Percentiles rank a stretch among this genome's conserved stretches.
Evolutionary conservation across 164 flowering plant genomes (phyloP).

Genomic region (Euptelea pleiosperma): DNA sequence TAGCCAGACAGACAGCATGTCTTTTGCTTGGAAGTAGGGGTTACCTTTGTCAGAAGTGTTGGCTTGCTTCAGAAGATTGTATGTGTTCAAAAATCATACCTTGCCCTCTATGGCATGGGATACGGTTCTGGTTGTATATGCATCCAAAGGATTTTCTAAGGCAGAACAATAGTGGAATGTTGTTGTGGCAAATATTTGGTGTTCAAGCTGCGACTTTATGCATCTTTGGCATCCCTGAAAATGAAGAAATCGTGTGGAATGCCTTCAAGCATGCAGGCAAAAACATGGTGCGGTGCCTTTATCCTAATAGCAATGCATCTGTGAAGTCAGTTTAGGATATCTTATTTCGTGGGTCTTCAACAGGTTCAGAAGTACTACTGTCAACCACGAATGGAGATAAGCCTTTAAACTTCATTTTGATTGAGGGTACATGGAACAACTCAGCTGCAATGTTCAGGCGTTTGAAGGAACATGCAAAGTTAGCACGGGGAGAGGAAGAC

Average conservation of each 20-base stretch:
- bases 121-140: constrained; percentile 93
- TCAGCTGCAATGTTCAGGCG: constrained; percentile 94
- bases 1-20: constrained; percentile 94
- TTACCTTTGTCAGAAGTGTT: constrained; percentile 97
- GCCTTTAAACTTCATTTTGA: constrained; percentile 61
- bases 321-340: constrained; percentile 59
- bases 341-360: constrained; percentile 24
- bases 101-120: constrained; percentile 57
- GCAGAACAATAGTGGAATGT: constrained; percentile 93
- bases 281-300: constrained; percentile 80
- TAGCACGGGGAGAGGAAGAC: constrained; percentile 67
- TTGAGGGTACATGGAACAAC: constrained; percentile 97
- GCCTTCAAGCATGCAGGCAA: constrained; percentile 70
- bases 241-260: constrained; percentile 93
- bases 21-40: constrained; percentile 90
- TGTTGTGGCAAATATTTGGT: constrained; percentile 95
- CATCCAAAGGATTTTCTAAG: constrained; percentile 97
- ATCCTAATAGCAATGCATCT: constrained; percentile 66
- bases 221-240: constrained; percentile 81
- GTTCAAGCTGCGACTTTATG: constrained; percentile 76
- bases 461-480: constrained; percentile 69
- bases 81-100: constrained; percentile 70
- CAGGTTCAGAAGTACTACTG: constrained; percentile 22
- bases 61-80: constrained; percentile 92
- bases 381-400: constrained; percentile 26